Base-by-base conservation (phyloP, 441 rosid genomes). In the Corymbia citriodora region DNA sequence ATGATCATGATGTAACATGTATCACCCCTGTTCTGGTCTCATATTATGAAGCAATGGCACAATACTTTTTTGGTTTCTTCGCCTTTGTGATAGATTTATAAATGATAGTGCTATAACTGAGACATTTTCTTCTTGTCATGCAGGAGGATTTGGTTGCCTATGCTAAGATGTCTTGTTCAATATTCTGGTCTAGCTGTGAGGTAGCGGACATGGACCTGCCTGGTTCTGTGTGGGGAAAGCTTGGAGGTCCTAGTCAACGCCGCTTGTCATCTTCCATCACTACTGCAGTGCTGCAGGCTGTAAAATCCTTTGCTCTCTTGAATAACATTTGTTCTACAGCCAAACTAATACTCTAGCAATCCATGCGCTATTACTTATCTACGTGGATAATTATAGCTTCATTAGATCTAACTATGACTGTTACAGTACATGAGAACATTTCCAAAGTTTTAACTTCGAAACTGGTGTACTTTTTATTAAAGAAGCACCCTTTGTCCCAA, bases 191-290 rank as follows among this genome's bases (percentile, higher is more conserved):
- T 82, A 89, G 89, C 90, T 88, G 82, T 91, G 93, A 88, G 90
- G 88, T 93, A 86, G 93, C 92, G 88, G 95, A 93, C 87, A 90
- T 93, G 53, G 92, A 90, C 90, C 93, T 98, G 87, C 97, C 99
- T 90, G 90, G 96, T 92, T 94, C 99, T 87, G 95, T 98, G 57
- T 94, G 90, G 90, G 99, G 99, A 92, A 97, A 94, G 93, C 97
- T 98, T 90, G 99, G 99, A 86, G 99, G 99, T 61, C 99, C 97
- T 88, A 98, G 99, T 96, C 99, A 97, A 93, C 98, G 99, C 18
- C 96, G 99, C 85, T 92, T 98, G 93, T 94, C 98, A 48, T 91
- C 94, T 91, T 94, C 95, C 88, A 94, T 94, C 89, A 94, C 98
- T 85, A 94, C 98, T 90, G 92, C 94, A 90, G 98, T 96, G 89